Base-by-base conservation (phyloP, 2,329 filamentous ascomycete genomes). In the Ophiognomonia clavigignenti-juglandacearum region DNA sequence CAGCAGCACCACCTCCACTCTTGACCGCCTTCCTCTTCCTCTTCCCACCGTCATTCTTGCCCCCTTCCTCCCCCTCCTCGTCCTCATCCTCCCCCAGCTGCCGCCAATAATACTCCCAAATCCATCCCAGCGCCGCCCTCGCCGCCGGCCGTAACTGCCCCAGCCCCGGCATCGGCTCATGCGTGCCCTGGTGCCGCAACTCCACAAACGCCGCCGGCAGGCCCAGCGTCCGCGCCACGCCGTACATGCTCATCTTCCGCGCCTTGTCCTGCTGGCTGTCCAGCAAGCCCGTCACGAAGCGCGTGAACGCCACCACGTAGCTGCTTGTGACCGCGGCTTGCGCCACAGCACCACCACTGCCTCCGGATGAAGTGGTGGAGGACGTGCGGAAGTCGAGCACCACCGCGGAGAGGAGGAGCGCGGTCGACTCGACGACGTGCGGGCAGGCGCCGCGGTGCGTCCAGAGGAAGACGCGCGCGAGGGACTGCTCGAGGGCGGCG, bases 61-160 rank as follows among this genome's bases (percentile, higher is more conserved):
- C n/a, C n/a, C n/a, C n/a, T n/a, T 16, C 53, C 6, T 40, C 18
- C 35, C 19, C n/a, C 2, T 14, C 37, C 11, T 22, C 43, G 3
- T 26, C 37, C 4, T 38, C 47, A 11, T n/a, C 59, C 5, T 63
- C 61, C 2, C 60, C 56, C 18, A 81, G 62, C 36, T 75, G 68
- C 57, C 65, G 68, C 91, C 91, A 97, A 70, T 95, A 96, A 64
- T 88, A 88, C 44, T 83, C 76, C 88, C 88, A 96, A 43, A 96
- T 82, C 91, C 91, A 96, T 37, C 74, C 72, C 52, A 96, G 71
- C 1, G 86, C 88, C 57, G 85, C 80, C 53, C 74, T 69, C 1
- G 85, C 80, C 2, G 86, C 86, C 29, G 75, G 75, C 43, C 88
- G 79, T 52, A 96, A 71, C 53, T 88, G 82, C 10, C 78, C 74